Conservation (phyloP, 2,329 filamentous ascomycete genomes). For the Coleophoma crateriformis region DNA sequence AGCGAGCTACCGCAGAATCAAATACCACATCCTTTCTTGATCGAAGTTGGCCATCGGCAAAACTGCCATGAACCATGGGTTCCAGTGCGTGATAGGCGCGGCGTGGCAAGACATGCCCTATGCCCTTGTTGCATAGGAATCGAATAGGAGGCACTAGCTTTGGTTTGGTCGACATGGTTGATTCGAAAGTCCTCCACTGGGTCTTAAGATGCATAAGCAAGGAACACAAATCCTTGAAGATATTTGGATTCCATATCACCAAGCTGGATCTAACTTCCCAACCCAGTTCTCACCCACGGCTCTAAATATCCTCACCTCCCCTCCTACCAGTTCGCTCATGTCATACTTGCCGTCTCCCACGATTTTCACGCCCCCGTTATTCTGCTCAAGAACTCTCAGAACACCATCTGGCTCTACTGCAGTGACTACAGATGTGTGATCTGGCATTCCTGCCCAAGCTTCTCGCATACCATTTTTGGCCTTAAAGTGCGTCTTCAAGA, state of each 20-base stretch:
- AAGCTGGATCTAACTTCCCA: conserved; percentile 20
- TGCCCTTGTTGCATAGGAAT: too few relatives aligned
- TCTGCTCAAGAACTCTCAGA: conserved; percentile 27
- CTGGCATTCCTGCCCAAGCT: conserved; percentile 24
- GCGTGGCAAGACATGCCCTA: too few relatives aligned
- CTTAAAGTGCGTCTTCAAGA: conserved; percentile 24
- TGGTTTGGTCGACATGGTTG: too few relatives aligned
- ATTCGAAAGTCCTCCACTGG: too few relatives aligned
- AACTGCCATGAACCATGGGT: too few relatives aligned
- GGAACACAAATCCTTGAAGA: too few relatives aligned
- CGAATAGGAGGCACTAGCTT: too few relatives aligned
- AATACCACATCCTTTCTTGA: too few relatives aligned
- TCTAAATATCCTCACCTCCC: conserved; percentile 26
- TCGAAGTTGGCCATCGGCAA: too few relatives aligned
- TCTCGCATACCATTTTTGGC: conserved; percentile 14
- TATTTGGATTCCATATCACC: conserved; percentile 10
- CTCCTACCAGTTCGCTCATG: conserved; percentile 22
- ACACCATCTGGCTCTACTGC: conserved; percentile 19
- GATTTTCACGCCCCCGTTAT: conserved; percentile 24
- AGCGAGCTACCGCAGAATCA: too few relatives aligned
- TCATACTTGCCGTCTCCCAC: conserved; percentile 23
- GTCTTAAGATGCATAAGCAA: too few relatives aligned
- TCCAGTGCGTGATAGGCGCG: too few relatives aligned
- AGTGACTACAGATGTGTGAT: conserved; percentile 28
- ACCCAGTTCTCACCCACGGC: conserved; percentile 23